Evolutionary conservation across 768 basidiomycete species (phyloP).

Genomic region (Boletus pseudo-olivaceus): DNA sequence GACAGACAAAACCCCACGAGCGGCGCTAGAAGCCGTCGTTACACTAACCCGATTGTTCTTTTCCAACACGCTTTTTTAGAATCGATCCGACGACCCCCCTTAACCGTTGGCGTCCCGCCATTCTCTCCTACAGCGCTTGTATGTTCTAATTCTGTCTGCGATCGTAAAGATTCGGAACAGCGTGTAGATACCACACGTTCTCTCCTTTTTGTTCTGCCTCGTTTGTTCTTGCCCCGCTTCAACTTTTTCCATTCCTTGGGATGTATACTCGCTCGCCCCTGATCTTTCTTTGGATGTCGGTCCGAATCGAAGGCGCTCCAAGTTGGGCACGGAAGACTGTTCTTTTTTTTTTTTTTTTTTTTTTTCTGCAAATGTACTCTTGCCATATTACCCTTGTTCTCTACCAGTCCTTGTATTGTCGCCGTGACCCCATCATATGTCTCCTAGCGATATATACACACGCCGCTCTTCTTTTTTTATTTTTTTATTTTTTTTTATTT

Average conservation of each 20-base stretch:
- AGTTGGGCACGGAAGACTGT: background rate
- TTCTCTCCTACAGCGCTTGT: background rate
- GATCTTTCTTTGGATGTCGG: background rate
- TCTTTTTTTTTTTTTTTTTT: too few relatives aligned
- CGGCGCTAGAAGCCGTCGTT: background rate
- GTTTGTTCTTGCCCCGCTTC: background rate
- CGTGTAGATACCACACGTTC: slow-evolving; percentile 13
- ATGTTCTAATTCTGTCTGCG: background rate
- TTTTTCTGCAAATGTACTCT: background rate
- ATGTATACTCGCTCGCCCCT: background rate
- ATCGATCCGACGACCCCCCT: background rate
- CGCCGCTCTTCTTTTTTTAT: too few relatives aligned
- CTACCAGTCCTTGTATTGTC: background rate
- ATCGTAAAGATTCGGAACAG: slow-evolving; percentile 6
- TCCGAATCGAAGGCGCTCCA: background rate
- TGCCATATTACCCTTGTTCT: background rate
- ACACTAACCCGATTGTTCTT: too few relatives aligned
- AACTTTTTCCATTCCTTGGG: background rate
- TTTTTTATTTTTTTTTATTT: too few relatives aligned
- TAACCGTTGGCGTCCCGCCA: background rate
- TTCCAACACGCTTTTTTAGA: background rate
- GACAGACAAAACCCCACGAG: background rate
- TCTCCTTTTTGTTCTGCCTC: background rate
- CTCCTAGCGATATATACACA: background rate
- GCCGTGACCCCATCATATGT: too few relatives aligned